phyloP scores from a whole-genome alignment of 495 filamentous ascomycete genomes.

The Neurospora sp. region DNA sequence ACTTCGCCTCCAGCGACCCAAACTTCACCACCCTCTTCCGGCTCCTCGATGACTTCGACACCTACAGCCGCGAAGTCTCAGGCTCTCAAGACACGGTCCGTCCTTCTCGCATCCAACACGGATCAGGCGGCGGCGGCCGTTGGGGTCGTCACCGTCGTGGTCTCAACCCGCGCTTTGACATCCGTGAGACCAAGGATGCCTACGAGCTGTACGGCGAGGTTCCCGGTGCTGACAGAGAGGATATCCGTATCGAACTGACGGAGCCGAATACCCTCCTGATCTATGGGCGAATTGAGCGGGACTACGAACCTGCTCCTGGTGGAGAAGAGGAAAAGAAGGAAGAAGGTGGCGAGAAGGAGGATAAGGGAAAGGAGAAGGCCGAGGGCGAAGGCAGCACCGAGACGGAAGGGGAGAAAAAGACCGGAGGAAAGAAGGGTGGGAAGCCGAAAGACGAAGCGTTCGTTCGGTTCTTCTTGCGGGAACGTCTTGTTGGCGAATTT shows the following conservation, averaged over 20 bases:
- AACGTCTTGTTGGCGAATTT: slow-evolving; percentile 12
- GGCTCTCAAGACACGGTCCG: neutral
- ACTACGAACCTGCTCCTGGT: slow-evolving; percentile 15
- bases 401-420: too few relatives aligned
- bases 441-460: neutral
- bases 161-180: slow-evolving; percentile 49
- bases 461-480: slow-evolving; percentile 7
- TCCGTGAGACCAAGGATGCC: slow-evolving; percentile 47
- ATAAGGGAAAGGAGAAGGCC: slow-evolving; percentile 1
- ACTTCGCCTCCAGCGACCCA: slow-evolving; percentile 18
- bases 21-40: slow-evolving; percentile 58
- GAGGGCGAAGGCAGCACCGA: neutral
- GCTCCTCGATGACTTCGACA: slow-evolving; percentile 58
- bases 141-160: slow-evolving; percentile 16
- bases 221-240: slow-evolving; percentile 60
- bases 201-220: slow-evolving; percentile 77
- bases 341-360: neutral
- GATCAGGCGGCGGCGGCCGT: neutral
- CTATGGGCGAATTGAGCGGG: slow-evolving; percentile 49
- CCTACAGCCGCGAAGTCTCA: slow-evolving; percentile 27
- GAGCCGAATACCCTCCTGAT: slow-evolving; percentile 59
- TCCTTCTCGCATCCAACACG: neutral
- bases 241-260: slow-evolving; percentile 68
- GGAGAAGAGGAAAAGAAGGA: neutral
- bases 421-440: neutral